Evolutionary conservation across 2,329 filamentous ascomycete genomes (phyloP).

Genomic region (Leptographium galeiforme): DNA sequence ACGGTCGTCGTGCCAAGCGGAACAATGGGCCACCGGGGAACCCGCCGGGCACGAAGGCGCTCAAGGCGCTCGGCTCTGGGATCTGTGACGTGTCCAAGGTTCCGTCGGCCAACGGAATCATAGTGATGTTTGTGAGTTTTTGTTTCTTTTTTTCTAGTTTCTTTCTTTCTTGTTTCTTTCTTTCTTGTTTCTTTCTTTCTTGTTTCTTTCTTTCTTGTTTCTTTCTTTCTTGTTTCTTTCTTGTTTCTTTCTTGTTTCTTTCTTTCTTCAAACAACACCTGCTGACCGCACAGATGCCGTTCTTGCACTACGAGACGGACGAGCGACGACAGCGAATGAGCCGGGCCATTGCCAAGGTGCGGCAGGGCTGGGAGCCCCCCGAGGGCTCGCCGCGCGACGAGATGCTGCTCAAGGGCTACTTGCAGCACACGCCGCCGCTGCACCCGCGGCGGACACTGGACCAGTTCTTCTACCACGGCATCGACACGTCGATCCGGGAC

Average conservation of each 20-base stretch:
- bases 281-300: conserved; percentile 42
- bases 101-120: conserved; percentile 16
- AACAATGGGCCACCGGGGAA: conserved; percentile 22
- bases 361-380: conserved; percentile 18
- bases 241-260: too few species aligned
- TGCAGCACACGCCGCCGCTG: conserved; percentile 30
- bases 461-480: conserved; percentile 53
- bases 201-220: too few species aligned
- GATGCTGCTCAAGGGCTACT: conserved; percentile 33
- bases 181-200: too few species aligned
- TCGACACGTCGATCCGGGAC: conserved; percentile 46
- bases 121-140: conserved; percentile 22
- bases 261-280: conserved; percentile 5
- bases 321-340: conserved; percentile 41
- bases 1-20: conserved; percentile 20
- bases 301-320: conserved; percentile 51
- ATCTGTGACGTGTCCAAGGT: conserved; percentile 17
- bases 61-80: conserved; percentile 8
- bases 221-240: too few species aligned
- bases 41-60: conserved; percentile 20
- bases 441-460: conserved; percentile 51
- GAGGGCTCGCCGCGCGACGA: conserved; percentile 23
- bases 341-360: conserved; percentile 27
- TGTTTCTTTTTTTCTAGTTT: too few species aligned
- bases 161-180: too few species aligned